Percentiles rank a stretch among this genome's conserved stretches.
These are phyloP conservation scores for Colletotrichum sp. DNA, from an alignment of 2,329 filamentous ascomycete genomes.

Conservation along the genomic window DNA sequence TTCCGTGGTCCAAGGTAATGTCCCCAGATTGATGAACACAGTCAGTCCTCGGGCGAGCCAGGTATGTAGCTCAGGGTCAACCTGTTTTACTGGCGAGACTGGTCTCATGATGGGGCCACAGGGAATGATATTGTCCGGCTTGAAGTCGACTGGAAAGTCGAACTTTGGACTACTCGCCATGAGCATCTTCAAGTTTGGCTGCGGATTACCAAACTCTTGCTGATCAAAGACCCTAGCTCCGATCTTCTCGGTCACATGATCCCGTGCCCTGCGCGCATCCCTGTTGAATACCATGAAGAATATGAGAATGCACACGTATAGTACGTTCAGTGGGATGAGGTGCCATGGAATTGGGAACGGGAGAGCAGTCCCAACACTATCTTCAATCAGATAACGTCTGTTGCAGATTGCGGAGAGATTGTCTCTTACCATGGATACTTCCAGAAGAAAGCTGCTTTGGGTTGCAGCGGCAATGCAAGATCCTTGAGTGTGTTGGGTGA, in stretches of 20 bases:
- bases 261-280: not conserved
- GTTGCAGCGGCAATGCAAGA: not conserved
- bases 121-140: constrained; percentile 42
- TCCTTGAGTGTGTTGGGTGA: not conserved
- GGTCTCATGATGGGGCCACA: constrained; percentile 52
- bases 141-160: constrained; percentile 41
- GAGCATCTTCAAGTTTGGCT: constrained; percentile 22
- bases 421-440: constrained; percentile 39
- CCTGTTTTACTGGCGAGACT: constrained; percentile 32
- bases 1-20: constrained; percentile 34
- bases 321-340: not conserved
- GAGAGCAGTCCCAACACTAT: not conserved
- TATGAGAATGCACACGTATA: not conserved
- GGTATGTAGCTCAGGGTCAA: constrained; percentile 41
- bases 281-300: not conserved
- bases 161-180: constrained; percentile 31
- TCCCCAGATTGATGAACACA: constrained; percentile 54
- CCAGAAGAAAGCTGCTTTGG: constrained; percentile 30
- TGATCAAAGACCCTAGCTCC: not conserved
- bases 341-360: not conserved
- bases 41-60: constrained; percentile 50
- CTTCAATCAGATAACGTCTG: accelerated
- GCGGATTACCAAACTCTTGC: not conserved
- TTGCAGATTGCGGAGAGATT: not conserved
- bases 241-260: not conserved